These are phyloP conservation scores for Blastobotrys serpentis DNA, from an alignment of 1,139 yeast genomes.

Conservation along the genomic window DNA sequence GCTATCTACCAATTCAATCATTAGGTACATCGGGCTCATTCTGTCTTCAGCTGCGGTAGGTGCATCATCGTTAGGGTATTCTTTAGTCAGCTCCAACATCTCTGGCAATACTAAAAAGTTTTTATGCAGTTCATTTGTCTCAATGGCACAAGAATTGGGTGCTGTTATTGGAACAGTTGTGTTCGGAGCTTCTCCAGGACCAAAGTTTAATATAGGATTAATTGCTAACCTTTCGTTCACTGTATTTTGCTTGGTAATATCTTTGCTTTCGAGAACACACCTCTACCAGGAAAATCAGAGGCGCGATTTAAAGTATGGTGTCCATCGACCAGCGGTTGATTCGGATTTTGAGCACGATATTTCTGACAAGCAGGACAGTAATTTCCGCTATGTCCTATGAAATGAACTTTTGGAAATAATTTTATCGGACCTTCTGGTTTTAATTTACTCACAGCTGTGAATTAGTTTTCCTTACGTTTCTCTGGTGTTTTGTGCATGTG, in stretches of 20 bases:
- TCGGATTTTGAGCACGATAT: slow-evolving; percentile 6
- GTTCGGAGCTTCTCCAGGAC: slow-evolving; percentile 17
- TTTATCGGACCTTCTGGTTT: no score
- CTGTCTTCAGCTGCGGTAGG: slow-evolving; percentile 7
- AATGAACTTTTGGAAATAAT: no score
- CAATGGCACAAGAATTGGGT: slow-evolving; percentile 64
- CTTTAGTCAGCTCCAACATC: slow-evolving; percentile 48
- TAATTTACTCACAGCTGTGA: background rate
- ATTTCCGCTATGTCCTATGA: slow-evolving; percentile 17
- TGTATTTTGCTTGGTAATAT: background rate
- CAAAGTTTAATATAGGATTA: slow-evolving; percentile 13
- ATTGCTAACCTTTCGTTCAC: slow-evolving; percentile 10
- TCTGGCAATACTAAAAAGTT: slow-evolving; percentile 73
- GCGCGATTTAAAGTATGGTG: slow-evolving; percentile 3
- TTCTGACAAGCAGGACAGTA: slow-evolving; percentile 18
- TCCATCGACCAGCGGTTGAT: background rate
- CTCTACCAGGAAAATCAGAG: slow-evolving; percentile 4
- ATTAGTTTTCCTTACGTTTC: background rate
- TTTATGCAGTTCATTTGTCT: slow-evolving; percentile 55
- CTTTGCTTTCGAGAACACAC: slow-evolving; percentile 4
- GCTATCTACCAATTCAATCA: slow-evolving; percentile 13
- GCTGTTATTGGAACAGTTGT: slow-evolving; percentile 58
- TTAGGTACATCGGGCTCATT: slow-evolving; percentile 16
- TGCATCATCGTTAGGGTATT: slow-evolving; percentile 32
- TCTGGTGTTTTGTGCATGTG: no score